Conservation (phyloP, 305 asterid genomes). For the Ajuga reptans region DNA sequence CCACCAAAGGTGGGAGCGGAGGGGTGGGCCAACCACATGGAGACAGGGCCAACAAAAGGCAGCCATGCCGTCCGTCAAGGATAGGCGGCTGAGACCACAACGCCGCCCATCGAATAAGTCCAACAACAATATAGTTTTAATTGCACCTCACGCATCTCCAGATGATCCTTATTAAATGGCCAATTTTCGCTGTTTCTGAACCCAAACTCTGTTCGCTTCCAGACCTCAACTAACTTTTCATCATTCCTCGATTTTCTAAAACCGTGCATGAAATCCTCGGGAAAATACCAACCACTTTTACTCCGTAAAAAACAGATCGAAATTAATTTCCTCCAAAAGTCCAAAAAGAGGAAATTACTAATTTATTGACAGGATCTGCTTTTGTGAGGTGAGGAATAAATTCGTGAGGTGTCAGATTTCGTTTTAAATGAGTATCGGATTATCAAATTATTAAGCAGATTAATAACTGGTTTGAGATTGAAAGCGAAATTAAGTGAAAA, state of each 20-base stretch:
- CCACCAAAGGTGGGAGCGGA: constrained; percentile 17
- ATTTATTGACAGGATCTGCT: constrained; percentile 9
- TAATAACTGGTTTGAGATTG: neutral
- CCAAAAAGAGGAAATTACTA: neutral
- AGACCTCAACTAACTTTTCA: constrained; percentile 1
- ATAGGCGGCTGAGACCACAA: constrained; percentile 29
- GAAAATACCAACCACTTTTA: constrained; percentile 24
- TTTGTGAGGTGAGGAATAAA: neutral
- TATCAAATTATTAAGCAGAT: neutral
- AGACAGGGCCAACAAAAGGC: constrained; percentile 21
- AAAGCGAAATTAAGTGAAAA: constrained; percentile 14
- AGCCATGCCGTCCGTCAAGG: constrained; percentile 32
- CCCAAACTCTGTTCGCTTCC: constrained; percentile 15
- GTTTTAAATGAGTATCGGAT: neutral
- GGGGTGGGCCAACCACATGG: constrained; percentile 20
- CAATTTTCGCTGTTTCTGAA: constrained; percentile 14
- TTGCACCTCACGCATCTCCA: constrained; percentile 42
- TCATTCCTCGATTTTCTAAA: constrained; percentile 32
- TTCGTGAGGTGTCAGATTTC: neutral
- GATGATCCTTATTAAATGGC: constrained; percentile 27
- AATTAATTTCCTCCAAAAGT: neutral
- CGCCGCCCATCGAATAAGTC: constrained; percentile 38
- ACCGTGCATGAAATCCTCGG: constrained; percentile 19
- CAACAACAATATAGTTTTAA: constrained; percentile 12
- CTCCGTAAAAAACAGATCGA: neutral